Conservation (phyloP, 306 rosid genomes). For the Bauhinia variegata region DNA sequence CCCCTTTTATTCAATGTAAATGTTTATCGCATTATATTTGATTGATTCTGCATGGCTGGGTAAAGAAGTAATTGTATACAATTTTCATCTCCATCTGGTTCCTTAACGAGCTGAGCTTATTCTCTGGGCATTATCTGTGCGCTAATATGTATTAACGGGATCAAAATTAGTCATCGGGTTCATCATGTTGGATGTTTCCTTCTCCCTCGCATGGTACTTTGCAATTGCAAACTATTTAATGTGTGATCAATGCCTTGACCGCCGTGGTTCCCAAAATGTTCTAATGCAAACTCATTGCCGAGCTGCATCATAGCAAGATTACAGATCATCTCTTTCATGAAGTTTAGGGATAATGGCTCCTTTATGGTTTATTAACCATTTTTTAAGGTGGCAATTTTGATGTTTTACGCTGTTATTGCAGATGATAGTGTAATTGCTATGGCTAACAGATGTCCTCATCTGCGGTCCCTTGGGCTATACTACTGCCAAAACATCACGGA, state of each 20-base stretch:
- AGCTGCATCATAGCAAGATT: no score
- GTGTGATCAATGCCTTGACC: no score
- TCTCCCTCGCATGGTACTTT: no score
- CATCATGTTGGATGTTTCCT: no score
- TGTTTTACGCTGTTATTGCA: slow-evolving; percentile 40
- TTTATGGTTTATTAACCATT: no score
- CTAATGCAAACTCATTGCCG: no score
- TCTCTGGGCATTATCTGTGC: neutral
- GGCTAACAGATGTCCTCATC: slow-evolving; percentile 73
- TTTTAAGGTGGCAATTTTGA: neutral
- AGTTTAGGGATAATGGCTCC: no score
- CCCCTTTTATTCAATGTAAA: neutral
- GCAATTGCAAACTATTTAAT: no score
- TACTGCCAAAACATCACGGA: slow-evolving; percentile 94
- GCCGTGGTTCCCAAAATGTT: no score
- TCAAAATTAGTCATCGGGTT: no score
- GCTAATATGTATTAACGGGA: no score
- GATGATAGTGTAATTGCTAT: slow-evolving; percentile 95
- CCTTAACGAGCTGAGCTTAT: neutral
- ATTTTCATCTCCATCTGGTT: neutral
- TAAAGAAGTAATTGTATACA: neutral
- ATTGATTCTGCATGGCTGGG: neutral
- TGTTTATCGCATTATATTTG: neutral
- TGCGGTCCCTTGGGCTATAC: slow-evolving; percentile 87
- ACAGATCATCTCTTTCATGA: no score